phyloP scores from a whole-genome alignment of 176 grass and related monocot genomes.

The Echinochloa phyllopogon region DNA sequence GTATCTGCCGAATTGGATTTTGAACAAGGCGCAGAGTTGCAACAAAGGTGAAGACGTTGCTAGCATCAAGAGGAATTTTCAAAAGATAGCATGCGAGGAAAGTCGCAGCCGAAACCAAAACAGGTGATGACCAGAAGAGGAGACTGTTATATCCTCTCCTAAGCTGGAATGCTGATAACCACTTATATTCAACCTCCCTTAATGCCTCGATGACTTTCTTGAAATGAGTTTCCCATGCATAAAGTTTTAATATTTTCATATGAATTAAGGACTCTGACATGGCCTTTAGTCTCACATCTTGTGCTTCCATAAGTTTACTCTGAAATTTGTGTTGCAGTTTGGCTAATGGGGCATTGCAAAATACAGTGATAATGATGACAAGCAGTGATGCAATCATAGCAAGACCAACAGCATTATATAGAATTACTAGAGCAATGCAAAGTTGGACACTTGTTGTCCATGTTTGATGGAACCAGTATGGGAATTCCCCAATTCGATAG shows the following conservation, averaged over 20 bases:
- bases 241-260: conserved; percentile 87
- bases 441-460: conserved; percentile 86
- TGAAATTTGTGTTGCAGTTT: conserved; percentile 92
- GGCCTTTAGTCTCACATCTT: conserved; percentile 87
- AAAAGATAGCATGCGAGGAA: conserved; percentile 83
- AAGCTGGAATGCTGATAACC: conserved; percentile 83
- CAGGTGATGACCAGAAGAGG: conserved; percentile 88
- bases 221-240: conserved; percentile 94
- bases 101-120: conserved; percentile 84
- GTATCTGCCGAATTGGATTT: conserved; percentile 76
- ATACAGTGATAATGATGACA: conserved; percentile 73
- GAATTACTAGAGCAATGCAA: conserved; percentile 71
- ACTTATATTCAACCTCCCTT: conserved; percentile 76
- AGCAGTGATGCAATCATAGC: conserved; percentile 67
- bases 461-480: conserved; percentile 89
- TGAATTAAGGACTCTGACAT: conserved; percentile 78
- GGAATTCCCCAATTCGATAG: conserved; percentile 87
- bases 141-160: conserved; percentile 83
- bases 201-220: conserved; percentile 73
- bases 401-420: conserved; percentile 76
- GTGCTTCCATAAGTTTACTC: conserved; percentile 80
- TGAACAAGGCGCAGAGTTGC: conserved; percentile 85
- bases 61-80: conserved; percentile 69
- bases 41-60: conserved; percentile 86
- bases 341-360: conserved; percentile 81